A percentile compares a stretch with the other conserved stretches of the same genome.
These are phyloP conservation scores for Coccomyxa subellipsoidea DNA, from an alignment of 163 green algal genomes.

Conservation along the genomic window DNA sequence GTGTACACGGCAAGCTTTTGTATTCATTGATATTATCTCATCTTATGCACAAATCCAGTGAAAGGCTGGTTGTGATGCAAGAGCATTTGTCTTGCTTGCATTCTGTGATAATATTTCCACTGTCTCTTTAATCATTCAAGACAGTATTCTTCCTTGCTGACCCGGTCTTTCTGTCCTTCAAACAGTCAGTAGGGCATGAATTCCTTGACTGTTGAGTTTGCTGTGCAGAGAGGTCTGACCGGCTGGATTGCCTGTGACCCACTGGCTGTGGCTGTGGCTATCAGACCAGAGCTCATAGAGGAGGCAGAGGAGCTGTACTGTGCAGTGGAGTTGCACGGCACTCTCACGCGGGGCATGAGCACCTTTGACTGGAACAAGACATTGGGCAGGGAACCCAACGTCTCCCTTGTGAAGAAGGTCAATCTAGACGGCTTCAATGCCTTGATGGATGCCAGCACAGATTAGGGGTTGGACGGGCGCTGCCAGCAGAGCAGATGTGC, in stretches of 20 bases:
- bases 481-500: not conserved
- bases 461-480: not conserved
- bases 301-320: slow-evolving; percentile 12
- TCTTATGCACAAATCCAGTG: no score
- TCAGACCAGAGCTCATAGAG: not conserved
- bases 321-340: slow-evolving; percentile 2
- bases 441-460: slow-evolving; percentile 5
- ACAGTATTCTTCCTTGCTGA: no score
- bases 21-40: no score
- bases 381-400: not conserved
- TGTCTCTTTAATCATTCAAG: no score
- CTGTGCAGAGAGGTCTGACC: not conserved
- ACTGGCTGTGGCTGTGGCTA: slow-evolving; percentile 22
- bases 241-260: slow-evolving; percentile 28
- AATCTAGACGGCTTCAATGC: slow-evolving; percentile 9
- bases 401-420: not conserved
- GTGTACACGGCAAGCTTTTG: no score
- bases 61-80: no score
- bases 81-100: no score
- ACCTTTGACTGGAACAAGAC: slow-evolving; percentile 11
- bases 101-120: no score
- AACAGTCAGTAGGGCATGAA: no score
- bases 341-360: not conserved
- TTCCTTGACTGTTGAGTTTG: not conserved
- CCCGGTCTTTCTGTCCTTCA: no score